Evolutionary conservation across 495 filamentous ascomycete species (phyloP), one percentile per base, ranked within the genome.

Genomic region (Neurospora africana): DNA sequence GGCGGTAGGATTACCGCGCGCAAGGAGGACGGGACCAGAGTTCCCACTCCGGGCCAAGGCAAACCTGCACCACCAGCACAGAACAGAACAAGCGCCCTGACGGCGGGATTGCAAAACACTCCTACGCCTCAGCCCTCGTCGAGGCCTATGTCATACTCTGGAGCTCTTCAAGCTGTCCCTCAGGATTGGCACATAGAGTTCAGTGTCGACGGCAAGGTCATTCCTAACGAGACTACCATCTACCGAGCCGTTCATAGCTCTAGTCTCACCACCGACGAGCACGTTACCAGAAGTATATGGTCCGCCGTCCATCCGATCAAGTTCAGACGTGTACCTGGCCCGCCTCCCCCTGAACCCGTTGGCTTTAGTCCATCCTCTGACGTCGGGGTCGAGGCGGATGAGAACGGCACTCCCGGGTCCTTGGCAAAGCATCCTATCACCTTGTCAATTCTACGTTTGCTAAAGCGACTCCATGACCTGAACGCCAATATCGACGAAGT

Each of bases 141-240:
- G 19, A 83, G 87, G 30, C 83, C 87, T 2, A 84, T 88, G 80
- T 95, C 93, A 0, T 97, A 97, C 78, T 91, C 93, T 19, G 92
- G 92, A 41, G 93, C 93, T 6, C 87, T 95, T 75, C 90, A 92
- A 75, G 76, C 89, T 36, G 79, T 87, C 5, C 93, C 94, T n/a
- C 91, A 94, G 72, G 95, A 98, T 77, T 99, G 96, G 96, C 95
- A 99, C 76, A 92, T 99, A 53, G 93, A 98, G 76, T 99, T 99
- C 81, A 96, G 89, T 74, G 89, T 98, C 71, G 90, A 93, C 73
- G 92, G 88, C 67, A 91, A 94, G 77, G 87, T 91, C 1, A 90
- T 98, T 75, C 85, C 92, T 1, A 94, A 92, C 75, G 95, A 98
- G 74, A 98, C 93, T 4, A 99, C 96, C 0, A 94, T 99, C 73